Percentiles rank a stretch among this genome's conserved stretches.
Conservation (phyloP, 1,139 yeast species). For the Pichia sp. region DNA sequence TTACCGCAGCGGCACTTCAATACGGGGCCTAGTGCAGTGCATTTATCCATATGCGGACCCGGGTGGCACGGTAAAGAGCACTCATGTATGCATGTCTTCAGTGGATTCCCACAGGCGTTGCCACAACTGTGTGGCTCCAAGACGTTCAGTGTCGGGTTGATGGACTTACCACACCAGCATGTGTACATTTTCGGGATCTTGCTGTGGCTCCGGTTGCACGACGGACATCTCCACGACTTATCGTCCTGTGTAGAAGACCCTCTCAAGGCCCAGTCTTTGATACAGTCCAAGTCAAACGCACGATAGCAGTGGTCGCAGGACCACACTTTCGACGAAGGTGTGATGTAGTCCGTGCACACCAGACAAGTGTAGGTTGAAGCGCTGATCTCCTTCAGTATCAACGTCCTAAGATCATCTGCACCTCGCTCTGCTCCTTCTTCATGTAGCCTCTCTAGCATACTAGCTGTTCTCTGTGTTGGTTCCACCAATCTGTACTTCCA, state of each 20-base stretch:
- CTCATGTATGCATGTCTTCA: conserved; percentile 59
- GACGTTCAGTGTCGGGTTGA: conserved; percentile 59
- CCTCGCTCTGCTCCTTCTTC: background rate
- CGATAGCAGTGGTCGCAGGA: conserved; percentile 68
- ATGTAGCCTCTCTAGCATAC: background rate
- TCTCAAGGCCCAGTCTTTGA: conserved; percentile 73
- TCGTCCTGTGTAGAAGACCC: conserved; percentile 57
- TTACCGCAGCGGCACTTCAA: conserved; percentile 76
- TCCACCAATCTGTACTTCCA: too few species aligned
- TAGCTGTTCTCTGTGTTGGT: background rate
- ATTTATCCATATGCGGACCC: conserved; percentile 74
- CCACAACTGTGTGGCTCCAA: conserved; percentile 87
- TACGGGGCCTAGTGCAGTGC: conserved; percentile 73
- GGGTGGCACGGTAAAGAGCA: conserved; percentile 82
- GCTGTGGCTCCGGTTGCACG: conserved; percentile 58
- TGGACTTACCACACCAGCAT: conserved; percentile 87
- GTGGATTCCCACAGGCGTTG: conserved; percentile 27
- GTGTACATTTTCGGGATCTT: conserved; percentile 59
- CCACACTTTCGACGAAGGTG: conserved; percentile 64
- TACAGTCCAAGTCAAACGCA: conserved; percentile 78
- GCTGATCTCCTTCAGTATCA: conserved; percentile 47
- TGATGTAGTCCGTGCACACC: conserved; percentile 81
- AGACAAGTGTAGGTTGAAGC: conserved; percentile 71
- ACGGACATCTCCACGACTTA: conserved; percentile 81
- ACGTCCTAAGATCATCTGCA: conserved; percentile 11